A percentile compares a stretch with the other conserved stretches of the same genome.
Evolutionary conservation across 1,139 yeast genomes (phyloP).

Genomic region (Kazachstania sp.): DNA sequence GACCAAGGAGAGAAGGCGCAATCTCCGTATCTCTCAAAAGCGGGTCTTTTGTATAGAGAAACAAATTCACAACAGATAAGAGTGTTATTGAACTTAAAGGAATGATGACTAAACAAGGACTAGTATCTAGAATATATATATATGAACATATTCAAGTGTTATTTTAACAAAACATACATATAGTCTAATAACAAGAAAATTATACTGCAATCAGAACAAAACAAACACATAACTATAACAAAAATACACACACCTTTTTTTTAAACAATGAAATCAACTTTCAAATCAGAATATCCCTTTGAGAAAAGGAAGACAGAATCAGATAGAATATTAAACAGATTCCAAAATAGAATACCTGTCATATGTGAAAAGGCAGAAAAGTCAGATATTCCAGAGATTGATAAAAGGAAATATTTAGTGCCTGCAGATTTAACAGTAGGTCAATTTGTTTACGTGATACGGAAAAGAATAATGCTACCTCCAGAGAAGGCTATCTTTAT

Average conservation of each 20-base stretch:
- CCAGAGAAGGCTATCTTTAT: conserved; percentile 97
- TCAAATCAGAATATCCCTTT: conserved; percentile 34
- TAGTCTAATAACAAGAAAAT: too few relatives aligned
- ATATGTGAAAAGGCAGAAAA: conserved; percentile 97
- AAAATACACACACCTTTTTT: too few relatives aligned
- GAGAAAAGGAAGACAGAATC: conserved; percentile 97
- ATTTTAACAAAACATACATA: neutral
- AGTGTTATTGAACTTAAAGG: too few relatives aligned
- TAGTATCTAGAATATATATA: too few relatives aligned
- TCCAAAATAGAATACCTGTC: conserved; percentile 88
- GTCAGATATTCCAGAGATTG: conserved; percentile 92
- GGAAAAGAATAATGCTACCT: conserved; percentile 91
- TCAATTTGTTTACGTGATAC: conserved; percentile 92
- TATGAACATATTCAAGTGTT: too few relatives aligned
- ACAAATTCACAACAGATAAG: too few relatives aligned
- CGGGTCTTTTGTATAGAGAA: too few relatives aligned
- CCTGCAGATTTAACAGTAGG: conserved; percentile 97
- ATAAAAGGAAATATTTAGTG: conserved; percentile 91
- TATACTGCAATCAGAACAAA: neutral
- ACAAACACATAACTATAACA: neutral
- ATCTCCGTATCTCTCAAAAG: too few relatives aligned
- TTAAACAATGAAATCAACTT: conserved; percentile 27
- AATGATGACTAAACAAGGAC: too few relatives aligned
- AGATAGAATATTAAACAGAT: conserved; percentile 79
- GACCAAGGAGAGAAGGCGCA: too few relatives aligned